Base-by-base conservation (phyloP, 2,329 filamentous ascomycete genomes). In the Aureobasidium mangrovei region DNA sequence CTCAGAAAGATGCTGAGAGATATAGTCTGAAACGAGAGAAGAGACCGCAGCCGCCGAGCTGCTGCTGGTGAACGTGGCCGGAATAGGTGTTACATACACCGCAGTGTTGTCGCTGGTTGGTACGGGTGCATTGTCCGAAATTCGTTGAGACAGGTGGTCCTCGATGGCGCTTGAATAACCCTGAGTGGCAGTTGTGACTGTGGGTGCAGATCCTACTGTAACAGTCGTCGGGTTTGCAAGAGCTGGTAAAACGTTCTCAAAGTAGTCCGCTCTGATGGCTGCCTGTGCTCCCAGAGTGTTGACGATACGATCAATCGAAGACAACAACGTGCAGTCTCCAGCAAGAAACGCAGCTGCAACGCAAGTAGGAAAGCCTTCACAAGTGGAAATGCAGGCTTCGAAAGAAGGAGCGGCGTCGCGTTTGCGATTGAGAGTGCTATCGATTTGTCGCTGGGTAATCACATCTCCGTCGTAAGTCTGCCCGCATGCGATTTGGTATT, bases 401-500 rank as follows among this genome's bases (percentile, higher is more conserved):
- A 56, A 46, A 5, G 55, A 42, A 18, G 31, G 6, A n/a, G 8
- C 41, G 24, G 38, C 24, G 9, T 54, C 39, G 27, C 43, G 52
- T 10, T 43, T 52, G 2, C 43, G 52, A 7, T 42, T 42, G 39
- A 43, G 41, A n/a, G 41, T 29, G 28, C 41, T n/a, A 24, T 43
- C 41, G 7, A 28, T 35, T 28, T 41, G 31, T 18, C n/a, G 18
- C n/a, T 33, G 27, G 10, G 35, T 28, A 7, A 54, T 43, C 10
- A 47, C 38, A 3, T 48, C 38, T 40, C 53, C 53, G n/a, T 27
- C 43, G 28, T 35, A 49, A 8, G 43, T 55, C 18, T 55, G 53
- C 8, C 53, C 53, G n/a, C 53, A 55, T 9, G 38, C 39, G 31
- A 55, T 36, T 7, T 48, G 35, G 6, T 55, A 55, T 10, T 44